Evolutionary conservation across 345 rosid species (phyloP).

Genomic region (Citrus inodora): DNA sequence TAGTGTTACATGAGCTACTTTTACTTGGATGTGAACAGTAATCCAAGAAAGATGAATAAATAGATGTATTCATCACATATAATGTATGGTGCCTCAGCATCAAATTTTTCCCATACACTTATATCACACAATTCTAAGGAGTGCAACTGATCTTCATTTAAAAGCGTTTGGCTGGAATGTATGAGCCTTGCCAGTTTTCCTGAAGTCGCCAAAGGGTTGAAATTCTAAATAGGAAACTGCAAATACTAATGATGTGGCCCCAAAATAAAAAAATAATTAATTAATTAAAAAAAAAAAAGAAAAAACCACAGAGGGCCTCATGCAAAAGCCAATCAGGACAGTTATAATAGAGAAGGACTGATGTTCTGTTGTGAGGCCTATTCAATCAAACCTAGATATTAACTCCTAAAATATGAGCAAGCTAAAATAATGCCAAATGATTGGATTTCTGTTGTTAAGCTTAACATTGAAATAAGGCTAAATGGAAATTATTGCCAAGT

Average conservation of each 20-base stretch:
- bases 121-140: too few relatives aligned
- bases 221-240: not conserved
- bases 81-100: not conserved
- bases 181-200: not conserved
- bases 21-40: not conserved
- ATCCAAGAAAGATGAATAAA: not conserved
- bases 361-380: not conserved
- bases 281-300: too few relatives aligned
- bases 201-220: not conserved
- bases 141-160: too few relatives aligned
- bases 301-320: too few relatives aligned
- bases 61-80: not conserved
- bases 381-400: not conserved
- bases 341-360: not conserved
- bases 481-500: too few relatives aligned
- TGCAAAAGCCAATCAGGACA: too few relatives aligned
- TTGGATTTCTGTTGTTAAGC: not conserved
- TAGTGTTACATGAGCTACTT: not conserved
- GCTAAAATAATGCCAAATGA: not conserved
- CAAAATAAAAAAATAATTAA: too few relatives aligned
- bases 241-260: too few relatives aligned
- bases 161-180: not conserved
- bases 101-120: not conserved
- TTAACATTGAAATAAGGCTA: not conserved
- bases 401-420: not conserved